Percentiles rank a stretch among this genome's conserved stretches.
phyloP scores from a whole-genome alignment of 768 basidiomycete genomes.

The Lactarius sanguifluus region DNA sequence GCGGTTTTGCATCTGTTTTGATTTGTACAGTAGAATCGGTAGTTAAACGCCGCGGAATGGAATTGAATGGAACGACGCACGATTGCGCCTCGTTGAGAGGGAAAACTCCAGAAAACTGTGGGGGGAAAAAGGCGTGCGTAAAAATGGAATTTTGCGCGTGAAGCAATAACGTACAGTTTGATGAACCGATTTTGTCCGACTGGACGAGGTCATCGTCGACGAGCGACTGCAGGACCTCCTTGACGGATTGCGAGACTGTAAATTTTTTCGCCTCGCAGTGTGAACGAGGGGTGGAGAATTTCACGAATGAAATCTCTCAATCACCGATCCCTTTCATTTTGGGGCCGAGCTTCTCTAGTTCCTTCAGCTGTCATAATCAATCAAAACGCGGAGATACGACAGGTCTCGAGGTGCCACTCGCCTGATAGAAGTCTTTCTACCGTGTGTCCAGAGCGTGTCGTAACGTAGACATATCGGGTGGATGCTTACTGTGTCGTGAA shows the following conservation, averaged over 20 bases:
- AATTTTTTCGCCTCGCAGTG: neutral
- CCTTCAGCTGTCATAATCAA: slow-evolving; percentile 61
- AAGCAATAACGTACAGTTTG: slow-evolving; percentile 73
- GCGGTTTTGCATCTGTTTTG: slow-evolving; percentile 54
- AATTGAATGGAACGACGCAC: slow-evolving; percentile 41
- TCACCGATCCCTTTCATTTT: slow-evolving; percentile 91
- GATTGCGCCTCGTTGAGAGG: slow-evolving; percentile 79
- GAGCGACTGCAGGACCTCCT: slow-evolving; percentile 85
- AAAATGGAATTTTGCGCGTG: slow-evolving; percentile 16
- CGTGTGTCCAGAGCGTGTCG: neutral
- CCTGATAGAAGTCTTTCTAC: slow-evolving; percentile 85
- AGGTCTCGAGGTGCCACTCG: slow-evolving; percentile 28
- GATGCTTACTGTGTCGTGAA: slow-evolving; percentile 78
- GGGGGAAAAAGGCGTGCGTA: slow-evolving; percentile 31
- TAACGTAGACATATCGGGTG: neutral
- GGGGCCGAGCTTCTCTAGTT: slow-evolving; percentile 84
- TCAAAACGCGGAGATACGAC: neutral
- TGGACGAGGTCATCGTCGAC: slow-evolving; percentile 86
- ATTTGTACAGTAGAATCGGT: too few species aligned
- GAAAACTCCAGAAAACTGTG: slow-evolving; percentile 94
- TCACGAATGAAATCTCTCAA: slow-evolving; percentile 16
- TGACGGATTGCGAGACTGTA: slow-evolving; percentile 84
- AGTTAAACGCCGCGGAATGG: neutral
- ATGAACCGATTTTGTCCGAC: slow-evolving; percentile 90
- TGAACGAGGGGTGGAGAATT: neutral